Base-by-base conservation (phyloP, 495 filamentous ascomycete genomes). In the Talaromyces trachyspermus region DNA sequence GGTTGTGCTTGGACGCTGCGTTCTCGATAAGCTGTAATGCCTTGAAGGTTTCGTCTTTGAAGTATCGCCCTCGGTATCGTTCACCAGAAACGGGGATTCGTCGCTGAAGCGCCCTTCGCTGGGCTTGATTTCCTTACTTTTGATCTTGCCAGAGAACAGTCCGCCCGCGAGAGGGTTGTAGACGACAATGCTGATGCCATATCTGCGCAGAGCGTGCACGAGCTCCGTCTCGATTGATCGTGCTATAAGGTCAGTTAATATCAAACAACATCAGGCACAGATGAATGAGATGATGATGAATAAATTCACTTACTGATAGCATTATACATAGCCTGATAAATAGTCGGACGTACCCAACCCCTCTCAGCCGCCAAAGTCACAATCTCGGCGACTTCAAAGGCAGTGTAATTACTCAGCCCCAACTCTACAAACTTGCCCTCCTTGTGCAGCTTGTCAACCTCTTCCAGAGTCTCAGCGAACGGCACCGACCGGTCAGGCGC, bases 361-460 rank as follows among this genome's bases (percentile, higher is more conserved):
- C 84, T 80, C 66, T 85, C 78, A 52, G 83, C 81, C 68, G 86
- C 92, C n/a, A 82, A 79, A 46, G 88, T 76, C 3, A 84, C 86
- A 17, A 95, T 73, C 72, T 96, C 90, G 3, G 90, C 90, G 8
- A 96, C 88, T 64, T 96, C 89, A 57, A 85, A 95, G 6, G 89
- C 80, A 3, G 89, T 86, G 57, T 80, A 95, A 64, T 95, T 96
- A 46, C 77, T 83, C 53, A 96, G 61, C 17, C 88, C 89, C 20
- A 96, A 69, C 45, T 79, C 72, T 14, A 87, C 80, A 59, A 96
- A 95, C 56, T 91, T 95, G 37, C 90, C 89, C 50, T 85, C 78
- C 63, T 88, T 29, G 50, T 76, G 56, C 10, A 78, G 57, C 36
- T 71, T 53, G 51, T 82, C 60, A 18, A 76, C 63, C 17, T 54